A percentile compares a stretch with the other conserved stretches of the same genome.
These are phyloP conservation scores for Kodamaea neixiangensis DNA, from an alignment of 805 yeast genomes.

Conservation along the genomic window DNA sequence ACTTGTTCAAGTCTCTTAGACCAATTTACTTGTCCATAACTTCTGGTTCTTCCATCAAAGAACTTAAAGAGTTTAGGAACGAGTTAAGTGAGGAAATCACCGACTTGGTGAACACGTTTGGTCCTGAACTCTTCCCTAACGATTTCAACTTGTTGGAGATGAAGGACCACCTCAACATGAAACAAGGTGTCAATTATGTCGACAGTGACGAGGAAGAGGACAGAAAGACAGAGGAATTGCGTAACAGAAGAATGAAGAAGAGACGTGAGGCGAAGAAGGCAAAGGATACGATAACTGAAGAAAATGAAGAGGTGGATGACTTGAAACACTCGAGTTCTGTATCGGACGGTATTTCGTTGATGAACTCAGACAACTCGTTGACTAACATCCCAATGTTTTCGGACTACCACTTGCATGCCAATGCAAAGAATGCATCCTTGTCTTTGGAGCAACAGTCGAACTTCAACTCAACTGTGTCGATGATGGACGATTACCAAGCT, in stretches of 20 bases:
- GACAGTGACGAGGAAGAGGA: constrained; percentile 55
- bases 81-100: constrained; percentile 74
- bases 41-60: constrained; percentile 55
- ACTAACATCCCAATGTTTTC: constrained; percentile 67
- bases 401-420: constrained; percentile 45
- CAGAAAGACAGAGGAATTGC: constrained; percentile 46
- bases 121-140: constrained; percentile 77
- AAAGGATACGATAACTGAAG: constrained; percentile 10
- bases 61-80: constrained; percentile 61
- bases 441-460: constrained; percentile 26
- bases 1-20: constrained; percentile 75
- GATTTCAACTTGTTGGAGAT: constrained; percentile 67
- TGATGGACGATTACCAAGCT: constrained; percentile 34
- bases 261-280: constrained; percentile 23
- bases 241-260: constrained; percentile 42
- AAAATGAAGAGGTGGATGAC: constrained; percentile 8
- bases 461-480: constrained; percentile 31
- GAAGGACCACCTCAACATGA: constrained; percentile 38
- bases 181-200: constrained; percentile 27
- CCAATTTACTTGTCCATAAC: constrained; percentile 73
- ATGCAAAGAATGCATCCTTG: constrained; percentile 25
- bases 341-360: constrained; percentile 62
- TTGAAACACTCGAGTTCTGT: constrained; percentile 38
- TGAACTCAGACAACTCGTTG: constrained; percentile 60
- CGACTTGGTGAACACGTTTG: constrained; percentile 73